These are phyloP conservation scores for Clarireedia hainanense DNA, from an alignment of 2,329 filamentous ascomycete genomes.

Conservation along the genomic window DNA sequence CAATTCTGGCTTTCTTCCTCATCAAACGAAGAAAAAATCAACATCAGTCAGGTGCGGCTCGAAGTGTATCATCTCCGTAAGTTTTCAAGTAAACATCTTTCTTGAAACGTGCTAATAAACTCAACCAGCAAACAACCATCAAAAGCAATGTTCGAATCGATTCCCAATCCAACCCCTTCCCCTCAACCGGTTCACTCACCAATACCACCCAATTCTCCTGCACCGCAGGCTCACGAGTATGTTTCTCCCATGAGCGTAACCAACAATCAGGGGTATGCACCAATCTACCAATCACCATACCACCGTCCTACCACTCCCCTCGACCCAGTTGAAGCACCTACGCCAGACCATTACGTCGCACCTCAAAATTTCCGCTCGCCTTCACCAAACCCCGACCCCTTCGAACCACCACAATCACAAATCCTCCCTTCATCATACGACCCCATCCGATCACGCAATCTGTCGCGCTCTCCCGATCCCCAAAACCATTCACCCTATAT, in stretches of 20 bases:
- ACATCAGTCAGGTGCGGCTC: neutral
- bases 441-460: neutral
- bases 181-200: neutral
- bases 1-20: neutral
- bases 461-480: neutral
- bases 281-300: constrained; percentile 1
- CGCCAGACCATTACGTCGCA: neutral
- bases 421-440: constrained; percentile 1
- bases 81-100: neutral
- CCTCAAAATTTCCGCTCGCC: neutral
- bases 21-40: neutral
- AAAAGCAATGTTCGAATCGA: neutral
- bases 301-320: neutral
- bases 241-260: neutral
- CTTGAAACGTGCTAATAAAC: neutral
- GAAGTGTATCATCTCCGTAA: neutral
- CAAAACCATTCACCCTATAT: neutral
- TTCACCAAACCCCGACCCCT: neutral
- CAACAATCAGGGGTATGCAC: neutral
- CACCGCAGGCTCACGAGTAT: neutral
- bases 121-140: neutral
- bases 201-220: neutral
- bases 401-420: constrained; percentile 2
- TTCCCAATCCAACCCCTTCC: neutral
- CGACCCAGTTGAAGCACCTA: constrained; percentile 1